Evolutionary conservation across 768 basidiomycete genomes (phyloP), one percentile per base, ranked within the genome.

Genomic region (Lentinula aciculospora): DNA sequence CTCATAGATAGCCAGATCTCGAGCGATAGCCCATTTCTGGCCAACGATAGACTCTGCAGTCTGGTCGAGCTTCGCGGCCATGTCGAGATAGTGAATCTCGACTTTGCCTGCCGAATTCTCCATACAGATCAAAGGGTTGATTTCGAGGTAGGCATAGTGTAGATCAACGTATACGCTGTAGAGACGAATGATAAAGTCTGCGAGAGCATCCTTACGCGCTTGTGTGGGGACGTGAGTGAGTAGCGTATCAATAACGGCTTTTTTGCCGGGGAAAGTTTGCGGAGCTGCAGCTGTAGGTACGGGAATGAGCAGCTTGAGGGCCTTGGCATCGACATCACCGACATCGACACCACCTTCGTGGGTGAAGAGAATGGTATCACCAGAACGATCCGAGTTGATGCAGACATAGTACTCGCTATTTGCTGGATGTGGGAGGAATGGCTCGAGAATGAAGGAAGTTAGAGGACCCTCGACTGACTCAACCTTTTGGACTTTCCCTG

Each of bases 51-150:
- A 94, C 75, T 99, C 96, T 44, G 97, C 97, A 7, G 97, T 98
- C 77, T 98, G 97, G 70, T 99, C 97, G 62, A 99, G 89, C 80
- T 98, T 99, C 66, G 96, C 97, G 40, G 97, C 97, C 96, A 99
- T 98, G 72, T 99, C 96, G 61, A 99, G 88, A 78, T 94, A 98
- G 75, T 89, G 88, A 66, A 98, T 93, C 61, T 83, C 84, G 40
- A 88, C 86, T 62, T 86, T 76, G 59, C 82, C 84, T 65, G 13
- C 23, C 34, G 32, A 31, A 34, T 53, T 53, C 6, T 53, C 81
- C 86, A 70, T 86, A 69, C 92, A 90, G 68, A 98, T 88, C 56
- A 99, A 85, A 42, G 97, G 97, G 82, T 98, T 99, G 75, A 99
- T 99, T 76, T 98, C 96, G 68, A 99, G 92, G 78, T 99, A 98